Evolutionary conservation across 1,284 basidiomycete species (phyloP), one percentile per base, ranked within the genome.

Genomic region (Sparassis latifolia): DNA sequence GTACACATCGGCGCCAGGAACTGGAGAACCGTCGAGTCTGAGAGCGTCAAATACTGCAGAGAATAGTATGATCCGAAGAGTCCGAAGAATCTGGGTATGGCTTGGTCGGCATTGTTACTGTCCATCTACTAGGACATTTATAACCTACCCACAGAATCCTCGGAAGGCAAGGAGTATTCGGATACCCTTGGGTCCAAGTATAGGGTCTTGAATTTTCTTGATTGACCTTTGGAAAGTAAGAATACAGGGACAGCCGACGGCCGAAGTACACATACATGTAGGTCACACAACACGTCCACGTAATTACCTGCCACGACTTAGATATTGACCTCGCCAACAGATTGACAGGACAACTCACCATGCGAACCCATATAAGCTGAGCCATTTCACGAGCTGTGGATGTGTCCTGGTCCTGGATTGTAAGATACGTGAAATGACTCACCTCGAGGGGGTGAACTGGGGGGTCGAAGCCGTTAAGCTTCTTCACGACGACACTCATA

Each of bases 1-100:
- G 86, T 89, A 7, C 77, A 73, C 50, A 84, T 75, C 0, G 91
- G 91, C 0, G 78, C 67, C 6, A 94, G 73, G 69, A 92, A 92
- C 0, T 82, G 83, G 45, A 94, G 71, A 10, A 89, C 85, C 0
- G 83, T 85, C 0, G 85, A 80, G 62, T 92, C 89, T 9, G 85
- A 86, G 0, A 92, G 70, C 0, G 84, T 69, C 4, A 71, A 57
- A 50, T 69, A 70, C 48, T 82, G 74, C 9, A 91, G 68, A 1
- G 84, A 79, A 61, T 82, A 86, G 64, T 91, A 92, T 2, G 82
- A 69, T 30, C 76, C 82, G 54, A 78, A 80, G n/a, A 87, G 69
- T 0, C 79, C 80, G 52, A 82, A 72, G 58, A 83, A 84, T 10
- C 79, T 82, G 56, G 2, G 10, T 56, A 3, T 9, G 20, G 20